phyloP scores from a whole-genome alignment of 2,329 filamentous ascomycete species.

The Diaporthe vexans region DNA sequence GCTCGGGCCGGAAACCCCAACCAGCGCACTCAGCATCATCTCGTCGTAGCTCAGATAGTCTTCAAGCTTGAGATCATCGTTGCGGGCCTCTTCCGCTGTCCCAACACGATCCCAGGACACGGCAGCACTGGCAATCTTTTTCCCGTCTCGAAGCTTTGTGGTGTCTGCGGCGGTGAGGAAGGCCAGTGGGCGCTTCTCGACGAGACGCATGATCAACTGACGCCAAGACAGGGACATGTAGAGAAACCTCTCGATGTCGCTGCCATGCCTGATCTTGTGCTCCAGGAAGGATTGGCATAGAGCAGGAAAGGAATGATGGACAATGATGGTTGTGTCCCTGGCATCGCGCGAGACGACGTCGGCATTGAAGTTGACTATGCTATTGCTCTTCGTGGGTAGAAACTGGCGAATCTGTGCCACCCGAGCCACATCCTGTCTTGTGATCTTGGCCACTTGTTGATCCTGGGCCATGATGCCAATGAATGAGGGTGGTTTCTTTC shows the following conservation, averaged over 20 bases:
- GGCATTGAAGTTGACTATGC: conserved; percentile 23
- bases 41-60: conserved; percentile 53
- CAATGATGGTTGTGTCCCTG: conserved; percentile 10
- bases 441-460: background rate
- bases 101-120: conserved; percentile 32
- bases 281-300: conserved; percentile 1
- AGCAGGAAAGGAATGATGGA: background rate
- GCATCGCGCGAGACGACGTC: conserved; percentile 12
- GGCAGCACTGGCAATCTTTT: background rate
- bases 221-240: conserved; percentile 2
- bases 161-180: background rate
- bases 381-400: background rate
- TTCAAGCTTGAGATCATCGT: conserved; percentile 42
- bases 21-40: conserved; percentile 51
- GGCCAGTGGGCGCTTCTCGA: conserved; percentile 30
- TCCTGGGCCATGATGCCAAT: background rate
- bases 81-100: conserved; percentile 31
- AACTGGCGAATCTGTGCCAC: background rate
- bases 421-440: background rate
- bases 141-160: conserved; percentile 14
- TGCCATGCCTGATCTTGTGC: conserved; percentile 21
- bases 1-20: conserved; percentile 50
- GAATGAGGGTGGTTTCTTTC: background rate
- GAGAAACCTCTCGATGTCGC: background rate
- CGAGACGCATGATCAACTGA: conserved; percentile 13